Percentiles rank a stretch among this genome's conserved stretches.
phyloP scores from a whole-genome alignment of 2,329 filamentous ascomycete genomes.

The Sarocladium strictum region DNA sequence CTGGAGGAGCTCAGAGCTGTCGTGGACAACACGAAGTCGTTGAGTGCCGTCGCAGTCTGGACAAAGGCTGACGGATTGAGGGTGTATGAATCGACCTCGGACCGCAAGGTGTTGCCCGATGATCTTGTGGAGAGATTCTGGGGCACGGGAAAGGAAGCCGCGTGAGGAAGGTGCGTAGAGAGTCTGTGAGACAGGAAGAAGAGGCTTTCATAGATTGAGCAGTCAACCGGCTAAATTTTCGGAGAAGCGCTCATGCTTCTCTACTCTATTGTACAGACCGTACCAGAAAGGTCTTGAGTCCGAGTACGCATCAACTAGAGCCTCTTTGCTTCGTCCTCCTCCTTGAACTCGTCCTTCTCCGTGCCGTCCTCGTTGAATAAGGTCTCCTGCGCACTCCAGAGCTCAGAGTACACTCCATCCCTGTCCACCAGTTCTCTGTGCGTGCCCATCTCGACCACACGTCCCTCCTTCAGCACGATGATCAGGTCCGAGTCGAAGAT shows the following conservation, averaged over 20 bases:
- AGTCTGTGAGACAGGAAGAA: no score
- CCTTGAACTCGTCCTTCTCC: slow-evolving; percentile 26
- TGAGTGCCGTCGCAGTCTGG: background rate
- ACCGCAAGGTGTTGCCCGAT: background rate
- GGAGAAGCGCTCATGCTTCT: background rate
- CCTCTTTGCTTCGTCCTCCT: slow-evolving; percentile 16
- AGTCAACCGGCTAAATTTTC: background rate
- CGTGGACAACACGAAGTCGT: background rate
- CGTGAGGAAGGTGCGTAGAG: no score
- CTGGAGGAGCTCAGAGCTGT: background rate
- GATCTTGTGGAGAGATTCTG: background rate
- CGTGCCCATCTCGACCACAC: slow-evolving; percentile 82
- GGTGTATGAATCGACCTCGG: background rate
- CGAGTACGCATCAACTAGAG: background rate
- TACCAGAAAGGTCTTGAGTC: background rate
- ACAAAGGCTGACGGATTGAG: background rate
- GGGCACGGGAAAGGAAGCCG: no score
- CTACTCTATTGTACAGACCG: background rate
- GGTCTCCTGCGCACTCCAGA: slow-evolving; percentile 76
- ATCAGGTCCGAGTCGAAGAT: slow-evolving; percentile 93
- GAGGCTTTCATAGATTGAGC: no score
- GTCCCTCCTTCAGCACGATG: slow-evolving; percentile 79
- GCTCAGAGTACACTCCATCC: slow-evolving; percentile 75
- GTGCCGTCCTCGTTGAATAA: slow-evolving; percentile 44
- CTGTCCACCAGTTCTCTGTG: slow-evolving; percentile 77